These are phyloP conservation scores for Phytopythium vexans DNA, from an alignment of 352 stramenopile species.

Conservation along the genomic window DNA sequence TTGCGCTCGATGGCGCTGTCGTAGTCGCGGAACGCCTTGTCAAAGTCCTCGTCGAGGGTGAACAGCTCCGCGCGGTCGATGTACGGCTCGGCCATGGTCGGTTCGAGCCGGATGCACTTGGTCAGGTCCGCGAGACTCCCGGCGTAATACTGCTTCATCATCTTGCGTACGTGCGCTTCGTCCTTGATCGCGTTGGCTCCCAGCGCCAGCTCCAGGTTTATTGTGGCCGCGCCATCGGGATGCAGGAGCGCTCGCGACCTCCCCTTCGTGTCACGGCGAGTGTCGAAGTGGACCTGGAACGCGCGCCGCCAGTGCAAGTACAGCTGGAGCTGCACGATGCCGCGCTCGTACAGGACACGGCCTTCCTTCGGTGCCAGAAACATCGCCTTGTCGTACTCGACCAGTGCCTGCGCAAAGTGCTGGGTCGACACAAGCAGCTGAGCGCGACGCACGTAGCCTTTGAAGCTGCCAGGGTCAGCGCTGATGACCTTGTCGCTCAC, in stretches of 20 bases:
- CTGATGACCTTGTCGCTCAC: constrained; percentile 72
- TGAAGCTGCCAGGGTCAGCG: constrained; percentile 52
- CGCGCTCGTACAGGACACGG: constrained; percentile 69
- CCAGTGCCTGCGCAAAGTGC: constrained; percentile 39
- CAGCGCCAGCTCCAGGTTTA: constrained; percentile 47
- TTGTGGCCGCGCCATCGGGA: constrained; percentile 20
- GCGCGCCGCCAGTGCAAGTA: constrained; percentile 60
- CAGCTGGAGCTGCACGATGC: constrained; percentile 68
- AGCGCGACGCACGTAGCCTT: constrained; percentile 60
- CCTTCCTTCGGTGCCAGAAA: constrained; percentile 54
- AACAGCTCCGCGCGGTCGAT: constrained; percentile 70
- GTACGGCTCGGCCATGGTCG: constrained; percentile 49
- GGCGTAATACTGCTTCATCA: constrained; percentile 49
- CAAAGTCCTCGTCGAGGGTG: constrained; percentile 56
- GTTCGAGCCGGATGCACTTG: constrained; percentile 62
- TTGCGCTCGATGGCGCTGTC: constrained; percentile 47
- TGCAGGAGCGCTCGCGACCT: constrained; percentile 37
- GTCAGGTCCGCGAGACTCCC: constrained; percentile 57
- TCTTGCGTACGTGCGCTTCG: constrained; percentile 33
- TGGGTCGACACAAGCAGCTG: constrained; percentile 58
- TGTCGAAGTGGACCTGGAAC: constrained; percentile 44
- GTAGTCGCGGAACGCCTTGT: constrained; percentile 59
- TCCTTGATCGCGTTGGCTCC: constrained; percentile 47
- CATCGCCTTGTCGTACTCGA: constrained; percentile 66
- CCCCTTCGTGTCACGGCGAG: neutral